Evolutionary conservation across 2,329 filamentous ascomycete genomes (phyloP), one percentile per base, ranked within the genome.

Genomic region (Cladophialophora bantiana): DNA sequence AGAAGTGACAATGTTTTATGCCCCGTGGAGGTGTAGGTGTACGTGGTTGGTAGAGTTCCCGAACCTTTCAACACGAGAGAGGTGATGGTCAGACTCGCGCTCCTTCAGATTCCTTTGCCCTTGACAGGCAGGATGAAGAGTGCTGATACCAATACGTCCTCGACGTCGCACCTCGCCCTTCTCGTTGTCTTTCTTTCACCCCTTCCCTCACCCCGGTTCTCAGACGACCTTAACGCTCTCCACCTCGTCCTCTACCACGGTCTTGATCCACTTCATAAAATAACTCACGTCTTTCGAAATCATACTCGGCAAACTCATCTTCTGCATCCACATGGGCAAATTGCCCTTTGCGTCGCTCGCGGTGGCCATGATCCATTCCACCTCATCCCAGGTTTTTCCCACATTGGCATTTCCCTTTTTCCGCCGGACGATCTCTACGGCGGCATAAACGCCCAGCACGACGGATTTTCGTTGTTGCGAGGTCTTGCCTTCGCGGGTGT

Each of bases 361-460:
- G 9, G 91, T 94, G 7, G 87, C 90, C 90, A 94, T 94, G 65
- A 89, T 81, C 91, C 91, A 95, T 77, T 90, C 88, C 55, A 91
- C 82, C 4, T 78, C 75, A 26, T 66, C 69, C 3, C 73, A 75
- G 87, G 89, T 34, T 92, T 93, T 9, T 81, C 80, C 58, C 38
- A 9, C 34, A 15, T 52, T 62, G 18, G 31, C 34, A 36, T 38
- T 59, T 53, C 59, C 36, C 15, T 40, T 5, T 3, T 50, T 35
- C 60, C 34, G 45, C 13, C 65, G 68, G 31, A 71, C 68, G 7
- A 60, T 62, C 66, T 74, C 72, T 6, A 74, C 64, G 7, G 71
- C 73, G 45, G 68, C 64, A 50, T 75, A 74, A 7, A 65, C 50
- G 7, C 74, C 75, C 32, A 75, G 56, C 20, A 75, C 67, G 15